A percentile compares a stretch with the other conserved stretches of the same genome.
Conservation (phyloP, 345 rosid genomes). For the Aquilaria malaccensis region DNA sequence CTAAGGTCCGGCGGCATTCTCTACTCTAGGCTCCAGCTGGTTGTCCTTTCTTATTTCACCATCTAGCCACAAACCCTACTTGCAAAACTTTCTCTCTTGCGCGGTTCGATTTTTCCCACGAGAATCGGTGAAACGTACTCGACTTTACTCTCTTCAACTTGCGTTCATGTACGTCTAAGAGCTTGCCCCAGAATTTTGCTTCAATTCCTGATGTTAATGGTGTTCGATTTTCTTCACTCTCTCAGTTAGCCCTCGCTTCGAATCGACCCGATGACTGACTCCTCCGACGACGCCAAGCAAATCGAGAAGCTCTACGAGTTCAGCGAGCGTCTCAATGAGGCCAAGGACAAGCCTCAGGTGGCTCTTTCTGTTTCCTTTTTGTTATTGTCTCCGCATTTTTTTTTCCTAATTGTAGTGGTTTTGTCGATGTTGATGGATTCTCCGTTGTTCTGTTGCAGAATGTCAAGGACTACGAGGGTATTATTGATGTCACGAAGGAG, state of each 20-base stretch:
- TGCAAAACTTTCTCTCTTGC: too few relatives aligned
- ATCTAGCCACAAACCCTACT: too few relatives aligned
- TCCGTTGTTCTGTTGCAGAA: conserved; percentile 31
- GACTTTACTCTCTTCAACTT: not conserved
- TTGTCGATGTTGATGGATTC: not conserved
- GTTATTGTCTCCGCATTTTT: conserved; percentile 5
- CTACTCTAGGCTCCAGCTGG: too few relatives aligned
- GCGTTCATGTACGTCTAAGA: not conserved
- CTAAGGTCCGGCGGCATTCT: too few relatives aligned
- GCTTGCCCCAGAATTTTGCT: too few relatives aligned
- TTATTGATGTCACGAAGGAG: conserved; percentile 64
- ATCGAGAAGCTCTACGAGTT: conserved; percentile 97
- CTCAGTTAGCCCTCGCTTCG: conserved; percentile 21
- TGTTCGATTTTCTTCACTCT: conserved; percentile 24
- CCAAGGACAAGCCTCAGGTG: conserved; percentile 97
- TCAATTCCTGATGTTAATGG: conserved; percentile 8
- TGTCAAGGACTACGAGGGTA: conserved; percentile 84
- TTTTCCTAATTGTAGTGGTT: not conserved
- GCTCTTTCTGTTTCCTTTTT: not conserved
- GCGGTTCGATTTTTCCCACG: too few relatives aligned
- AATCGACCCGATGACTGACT: conserved; percentile 49
- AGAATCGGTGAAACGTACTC: too few relatives aligned
- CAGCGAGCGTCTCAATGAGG: conserved; percentile 86
- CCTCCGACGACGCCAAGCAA: conserved; percentile 57
- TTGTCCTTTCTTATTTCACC: too few relatives aligned